Conservation (phyloP, 1,284 basidiomycete species). For the Fistulina hepatica region DNA sequence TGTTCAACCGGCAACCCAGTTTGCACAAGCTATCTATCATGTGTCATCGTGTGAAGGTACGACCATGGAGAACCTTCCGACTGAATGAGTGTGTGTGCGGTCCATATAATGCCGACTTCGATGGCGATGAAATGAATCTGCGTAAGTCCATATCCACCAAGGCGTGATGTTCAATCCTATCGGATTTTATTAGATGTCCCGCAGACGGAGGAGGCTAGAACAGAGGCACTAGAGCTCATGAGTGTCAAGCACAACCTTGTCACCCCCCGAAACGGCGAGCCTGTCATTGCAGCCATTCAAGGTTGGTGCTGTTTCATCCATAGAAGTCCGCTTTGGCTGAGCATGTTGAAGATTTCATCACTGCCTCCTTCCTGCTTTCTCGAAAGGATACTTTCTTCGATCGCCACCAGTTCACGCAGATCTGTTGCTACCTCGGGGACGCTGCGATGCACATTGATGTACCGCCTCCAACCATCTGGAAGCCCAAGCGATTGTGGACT, state of each 20-base stretch:
- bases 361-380: slow-evolving; percentile 92
- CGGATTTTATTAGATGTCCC: slow-evolving; percentile 68
- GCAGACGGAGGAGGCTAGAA: slow-evolving; percentile 97
- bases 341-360: slow-evolving; percentile 99
- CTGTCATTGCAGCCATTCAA: slow-evolving; percentile 98
- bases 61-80: slow-evolving; percentile 96
- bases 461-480: slow-evolving; percentile 91
- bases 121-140: slow-evolving; percentile 99
- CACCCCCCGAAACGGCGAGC: slow-evolving; percentile 93
- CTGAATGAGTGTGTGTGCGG: slow-evolving; percentile 99
- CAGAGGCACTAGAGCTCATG: slow-evolving; percentile 97
- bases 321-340: no score
- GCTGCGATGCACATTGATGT: slow-evolving; percentile 90
- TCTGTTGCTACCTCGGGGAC: slow-evolving; percentile 92
- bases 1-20: slow-evolving; percentile 99
- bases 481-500: slow-evolving; percentile 91
- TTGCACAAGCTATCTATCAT: slow-evolving; percentile 98
- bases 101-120: slow-evolving; percentile 99
- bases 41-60: slow-evolving; percentile 93
- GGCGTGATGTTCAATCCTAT: slow-evolving; percentile 6
- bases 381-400: slow-evolving; percentile 91
- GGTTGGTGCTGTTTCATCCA: no score
- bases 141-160: slow-evolving; percentile 41
- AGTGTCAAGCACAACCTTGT: slow-evolving; percentile 96
- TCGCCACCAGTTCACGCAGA: slow-evolving; percentile 91